Percentiles rank a stretch among this genome's conserved stretches.
These are phyloP conservation scores for Globisporangium megalacanthum DNA, from an alignment of 352 stramenopile species.

Conservation along the genomic window DNA sequence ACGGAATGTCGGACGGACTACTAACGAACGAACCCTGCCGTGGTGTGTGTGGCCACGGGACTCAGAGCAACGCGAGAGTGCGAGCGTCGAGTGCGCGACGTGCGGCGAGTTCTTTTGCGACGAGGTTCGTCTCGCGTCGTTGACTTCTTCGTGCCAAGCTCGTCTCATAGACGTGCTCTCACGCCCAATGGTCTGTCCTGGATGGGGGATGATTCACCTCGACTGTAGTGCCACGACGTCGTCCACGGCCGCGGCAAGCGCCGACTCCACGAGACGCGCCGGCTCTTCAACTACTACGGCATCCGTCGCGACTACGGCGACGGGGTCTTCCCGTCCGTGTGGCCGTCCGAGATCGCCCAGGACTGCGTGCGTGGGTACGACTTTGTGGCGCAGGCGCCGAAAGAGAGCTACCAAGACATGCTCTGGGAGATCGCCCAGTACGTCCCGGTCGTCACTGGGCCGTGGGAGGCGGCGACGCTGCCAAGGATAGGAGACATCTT, in stretches of 20 bases:
- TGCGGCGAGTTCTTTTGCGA: constrained; percentile 92
- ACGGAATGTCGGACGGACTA: too few relatives aligned
- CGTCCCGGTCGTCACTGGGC: constrained; percentile 35
- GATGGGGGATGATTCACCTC: too few relatives aligned
- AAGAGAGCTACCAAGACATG: constrained; percentile 61
- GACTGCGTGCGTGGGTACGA: constrained; percentile 64
- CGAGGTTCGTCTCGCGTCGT: constrained; percentile 19
- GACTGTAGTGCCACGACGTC: constrained; percentile 59
- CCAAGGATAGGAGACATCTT: background rate
- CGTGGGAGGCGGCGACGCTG: constrained; percentile 17
- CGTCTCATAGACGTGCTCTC: too few relatives aligned
- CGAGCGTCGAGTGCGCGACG: constrained; percentile 80
- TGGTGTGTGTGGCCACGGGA: too few relatives aligned
- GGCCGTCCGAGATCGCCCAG: constrained; percentile 85
- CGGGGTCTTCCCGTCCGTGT: constrained; percentile 85
- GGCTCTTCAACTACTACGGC: constrained; percentile 91
- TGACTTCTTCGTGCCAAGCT: background rate
- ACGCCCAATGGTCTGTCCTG: too few relatives aligned
- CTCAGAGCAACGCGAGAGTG: constrained; percentile 38
- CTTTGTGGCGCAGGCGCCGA: constrained; percentile 46
- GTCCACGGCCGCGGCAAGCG: constrained; percentile 85
- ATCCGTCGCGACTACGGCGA: constrained; percentile 90
- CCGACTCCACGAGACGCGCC: constrained; percentile 59
- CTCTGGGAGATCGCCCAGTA: constrained; percentile 59
- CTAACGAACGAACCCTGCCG: too few relatives aligned